These are phyloP conservation scores for Aspergillus ostianus DNA, from an alignment of 495 filamentous ascomycete species.

Conservation along the genomic window DNA sequence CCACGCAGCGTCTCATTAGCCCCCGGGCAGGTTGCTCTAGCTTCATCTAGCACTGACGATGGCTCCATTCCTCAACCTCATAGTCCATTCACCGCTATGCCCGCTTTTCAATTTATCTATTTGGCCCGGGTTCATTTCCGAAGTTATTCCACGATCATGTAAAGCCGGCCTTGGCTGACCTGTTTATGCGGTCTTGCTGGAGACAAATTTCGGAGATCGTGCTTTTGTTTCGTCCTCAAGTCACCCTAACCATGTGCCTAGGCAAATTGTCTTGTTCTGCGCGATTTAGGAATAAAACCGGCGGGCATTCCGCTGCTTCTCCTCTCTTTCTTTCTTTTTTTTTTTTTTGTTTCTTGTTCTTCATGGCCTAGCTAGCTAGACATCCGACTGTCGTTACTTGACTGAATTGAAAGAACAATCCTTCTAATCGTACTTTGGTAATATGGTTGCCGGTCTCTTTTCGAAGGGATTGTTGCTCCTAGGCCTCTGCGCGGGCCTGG, in stretches of 20 bases:
- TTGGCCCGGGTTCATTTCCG: not conserved
- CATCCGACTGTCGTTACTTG: not conserved
- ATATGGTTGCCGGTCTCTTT: slow-evolving; percentile 27
- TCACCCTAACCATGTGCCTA: not conserved
- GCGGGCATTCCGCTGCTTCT: not conserved
- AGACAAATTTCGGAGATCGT: not conserved
- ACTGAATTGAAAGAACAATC: not conserved
- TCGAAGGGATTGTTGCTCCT: slow-evolving; percentile 31
- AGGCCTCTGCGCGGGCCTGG: slow-evolving; percentile 26
- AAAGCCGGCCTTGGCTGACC: not conserved
- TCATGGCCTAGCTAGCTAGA: not conserved
- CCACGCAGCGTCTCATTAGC: too few species aligned
- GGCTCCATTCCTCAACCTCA: not conserved
- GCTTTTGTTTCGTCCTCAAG: not conserved
- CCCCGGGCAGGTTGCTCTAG: not conserved
- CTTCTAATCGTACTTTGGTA: not conserved
- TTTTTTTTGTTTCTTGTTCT: not conserved
- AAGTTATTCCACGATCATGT: not conserved
- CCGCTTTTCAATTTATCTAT: not conserved
- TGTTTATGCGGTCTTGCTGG: not conserved
- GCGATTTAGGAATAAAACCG: not conserved
- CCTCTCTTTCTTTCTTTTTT: not conserved
- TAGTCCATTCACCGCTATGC: not conserved
- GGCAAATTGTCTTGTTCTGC: not conserved
- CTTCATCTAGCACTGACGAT: not conserved